Base-by-base conservation (phyloP, 768 basidiomycete species). In the Termitomyces eurrhizus region DNA sequence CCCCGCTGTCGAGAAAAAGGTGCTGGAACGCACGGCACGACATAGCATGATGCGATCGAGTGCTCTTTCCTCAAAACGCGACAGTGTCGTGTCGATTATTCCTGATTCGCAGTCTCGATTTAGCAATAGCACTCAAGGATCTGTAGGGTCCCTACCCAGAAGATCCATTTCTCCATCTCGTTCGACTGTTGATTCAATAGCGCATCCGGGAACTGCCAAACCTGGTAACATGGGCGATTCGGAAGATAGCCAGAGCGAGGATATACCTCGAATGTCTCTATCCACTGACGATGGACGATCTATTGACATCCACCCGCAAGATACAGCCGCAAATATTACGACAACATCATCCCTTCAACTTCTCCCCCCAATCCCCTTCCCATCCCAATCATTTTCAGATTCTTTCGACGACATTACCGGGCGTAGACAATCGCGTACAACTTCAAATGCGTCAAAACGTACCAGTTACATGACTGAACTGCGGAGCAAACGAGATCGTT, bases 1-100 rank as follows among this genome's bases (percentile, higher is more conserved):
- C 85, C 97, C 97, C 1, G 83, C 84, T 64, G 88, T 93, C 4
- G 94, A 97, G 79, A 93, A 90, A 77, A 95, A 90, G 75, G 90
- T 92, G 41, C 78, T 99, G 44, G 84, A 90, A 72, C 88, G 94
- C 54, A 93, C 93, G 7, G 90, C 91, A 11, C 78, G 97, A 54
- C 87, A 97, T 70, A 95, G 92, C 68, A 92, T 97, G 83, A 78
- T 79, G 72, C 78, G 83, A 50, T 72, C 76, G 49, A 75, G 75
- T 52, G 69, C 74, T 8, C 53, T 72, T 24, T 70, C 67, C 5
- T 62, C 62, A 18, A 77, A 74, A 65, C 75, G 83, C 52, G 84
- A 84, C 50, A 85, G 83, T 63, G 75, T 74, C 12, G 75, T 78
- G n/a, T 80, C 81, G 2, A 82, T 79, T 69, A 79, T 73, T 50